A percentile compares a stretch with the other conserved stretches of the same genome.
Conservation (phyloP, 1,284 basidiomycete genomes). For the Malassezia globosa region DNA sequence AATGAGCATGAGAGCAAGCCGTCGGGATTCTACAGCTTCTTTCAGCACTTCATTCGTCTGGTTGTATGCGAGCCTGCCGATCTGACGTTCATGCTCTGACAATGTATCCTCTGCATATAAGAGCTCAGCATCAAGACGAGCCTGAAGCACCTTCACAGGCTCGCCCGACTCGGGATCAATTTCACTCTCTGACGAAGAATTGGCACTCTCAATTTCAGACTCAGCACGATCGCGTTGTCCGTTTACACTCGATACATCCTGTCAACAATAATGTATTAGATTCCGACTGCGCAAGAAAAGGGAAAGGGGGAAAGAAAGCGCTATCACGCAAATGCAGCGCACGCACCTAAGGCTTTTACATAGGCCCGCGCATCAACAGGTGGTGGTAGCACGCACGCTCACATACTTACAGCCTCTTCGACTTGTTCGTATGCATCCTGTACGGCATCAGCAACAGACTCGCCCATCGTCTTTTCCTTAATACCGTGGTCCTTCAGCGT, state of each 20-base stretch:
- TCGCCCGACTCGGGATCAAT: slow-evolving; percentile 1
- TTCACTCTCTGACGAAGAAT: neutral
- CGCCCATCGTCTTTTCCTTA: slow-evolving; percentile 1
- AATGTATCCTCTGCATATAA: slow-evolving; percentile 13
- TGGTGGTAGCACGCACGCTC: neutral
- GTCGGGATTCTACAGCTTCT: neutral
- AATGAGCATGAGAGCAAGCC: neutral
- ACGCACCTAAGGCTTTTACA: slow-evolving; percentile 6
- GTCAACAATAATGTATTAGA: slow-evolving; percentile 10
- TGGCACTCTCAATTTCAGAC: no score
- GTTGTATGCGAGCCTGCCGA: neutral
- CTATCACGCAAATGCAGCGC: slow-evolving; percentile 4
- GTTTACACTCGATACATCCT: slow-evolving; percentile 1
- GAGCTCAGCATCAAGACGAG: slow-evolving; percentile 13
- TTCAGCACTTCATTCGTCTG: neutral
- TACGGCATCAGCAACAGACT: slow-evolving; percentile 7
- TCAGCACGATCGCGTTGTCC: no score
- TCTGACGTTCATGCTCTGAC: neutral
- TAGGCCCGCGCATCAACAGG: neutral
- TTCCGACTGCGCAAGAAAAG: slow-evolving; percentile 4
- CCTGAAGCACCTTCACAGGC: slow-evolving; percentile 7
- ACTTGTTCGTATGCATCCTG: slow-evolving; percentile 12
- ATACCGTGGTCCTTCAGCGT: slow-evolving; percentile 12
- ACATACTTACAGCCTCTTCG: slow-evolving; percentile 6
- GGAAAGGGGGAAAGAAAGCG: no score